Conservation (phyloP, 805 yeast genomes). For the Wickerhamiella alocasiicola region DNA sequence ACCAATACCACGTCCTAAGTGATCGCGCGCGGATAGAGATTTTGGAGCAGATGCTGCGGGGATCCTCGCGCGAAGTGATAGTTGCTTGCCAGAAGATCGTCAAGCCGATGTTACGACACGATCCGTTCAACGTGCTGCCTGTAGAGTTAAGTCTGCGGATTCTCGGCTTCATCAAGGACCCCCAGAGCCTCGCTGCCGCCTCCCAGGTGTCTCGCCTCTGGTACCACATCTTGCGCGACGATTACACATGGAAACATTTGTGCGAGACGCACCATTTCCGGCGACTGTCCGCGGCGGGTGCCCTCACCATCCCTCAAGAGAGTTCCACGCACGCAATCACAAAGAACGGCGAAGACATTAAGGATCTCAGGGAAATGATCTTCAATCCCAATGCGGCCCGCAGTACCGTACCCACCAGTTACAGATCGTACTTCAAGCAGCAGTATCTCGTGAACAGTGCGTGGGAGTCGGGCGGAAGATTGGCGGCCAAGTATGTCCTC, state of each 20-base stretch:
- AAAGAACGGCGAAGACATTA: conserved; percentile 7
- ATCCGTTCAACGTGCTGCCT: conserved; percentile 46
- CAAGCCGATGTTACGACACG: conserved; percentile 29
- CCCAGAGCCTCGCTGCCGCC: conserved; percentile 74
- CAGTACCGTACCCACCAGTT: conserved; percentile 25
- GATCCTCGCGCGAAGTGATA: conserved; percentile 23
- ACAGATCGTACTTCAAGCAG: conserved; percentile 30
- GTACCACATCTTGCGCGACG: conserved; percentile 36
- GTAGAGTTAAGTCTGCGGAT: conserved; percentile 72
- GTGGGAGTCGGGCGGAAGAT: conserved; percentile 32
- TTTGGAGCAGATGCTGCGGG: conserved; percentile 19
- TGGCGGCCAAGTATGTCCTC: conserved; percentile 31
- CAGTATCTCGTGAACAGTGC: conserved; percentile 31
- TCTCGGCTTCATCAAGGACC: conserved; percentile 72
- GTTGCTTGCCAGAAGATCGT: conserved; percentile 23
- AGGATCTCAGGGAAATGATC: conserved; percentile 24
- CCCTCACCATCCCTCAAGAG: conserved; percentile 6
- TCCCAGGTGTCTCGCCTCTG: conserved; percentile 83
- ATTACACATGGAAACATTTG: conserved; percentile 32
- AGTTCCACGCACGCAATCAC: background rate
- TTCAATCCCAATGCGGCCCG: conserved; percentile 26
- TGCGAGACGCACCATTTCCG: conserved; percentile 29
- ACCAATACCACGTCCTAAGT: conserved; percentile 17
- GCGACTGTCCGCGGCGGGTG: conserved; percentile 28
- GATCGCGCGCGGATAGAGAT: conserved; percentile 17